phyloP scores from a whole-genome alignment of 2,329 filamentous ascomycete genomes.

The Trichoderma sp. region DNA sequence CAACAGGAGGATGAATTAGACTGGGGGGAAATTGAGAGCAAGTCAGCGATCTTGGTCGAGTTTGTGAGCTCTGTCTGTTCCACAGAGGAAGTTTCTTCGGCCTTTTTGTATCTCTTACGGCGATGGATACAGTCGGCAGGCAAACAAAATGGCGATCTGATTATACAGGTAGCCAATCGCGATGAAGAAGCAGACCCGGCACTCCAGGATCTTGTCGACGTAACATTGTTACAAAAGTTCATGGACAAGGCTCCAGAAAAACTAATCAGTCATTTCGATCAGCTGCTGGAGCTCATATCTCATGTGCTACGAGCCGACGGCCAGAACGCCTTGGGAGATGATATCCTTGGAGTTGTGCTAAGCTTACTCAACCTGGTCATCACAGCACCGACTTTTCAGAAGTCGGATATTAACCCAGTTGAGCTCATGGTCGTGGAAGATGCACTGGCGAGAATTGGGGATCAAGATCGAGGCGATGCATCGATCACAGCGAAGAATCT shows the following conservation, averaged over 20 bases:
- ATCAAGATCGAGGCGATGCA: slow-evolving; percentile 42
- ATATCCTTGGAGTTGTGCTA: slow-evolving; percentile 55
- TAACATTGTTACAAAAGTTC: slow-evolving; percentile 65
- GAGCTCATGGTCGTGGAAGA: slow-evolving; percentile 50
- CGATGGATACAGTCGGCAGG: slow-evolving; percentile 53
- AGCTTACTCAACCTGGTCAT: slow-evolving; percentile 64
- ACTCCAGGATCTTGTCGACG: slow-evolving; percentile 54
- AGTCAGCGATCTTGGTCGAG: slow-evolving; percentile 50
- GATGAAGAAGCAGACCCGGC: slow-evolving; percentile 44
- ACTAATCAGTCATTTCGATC: slow-evolving; percentile 63
- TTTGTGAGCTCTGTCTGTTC: slow-evolving; percentile 54
- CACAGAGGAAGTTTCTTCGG: slow-evolving; percentile 57
- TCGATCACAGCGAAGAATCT: slow-evolving; percentile 60
- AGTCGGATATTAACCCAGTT: slow-evolving; percentile 46
- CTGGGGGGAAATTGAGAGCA: slow-evolving; percentile 50
- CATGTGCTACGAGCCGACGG: slow-evolving; percentile 58
- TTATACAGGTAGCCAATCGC: slow-evolving; percentile 34
- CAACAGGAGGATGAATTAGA: slow-evolving; percentile 37
- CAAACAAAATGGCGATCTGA: slow-evolving; percentile 30
- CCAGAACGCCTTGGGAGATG: slow-evolving; percentile 46
- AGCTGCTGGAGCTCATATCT: slow-evolving; percentile 64
- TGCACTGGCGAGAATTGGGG: slow-evolving; percentile 49
- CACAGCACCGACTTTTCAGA: slow-evolving; percentile 58
- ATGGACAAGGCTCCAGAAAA: slow-evolving; percentile 64
- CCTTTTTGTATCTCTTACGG: slow-evolving; percentile 62